Base-by-base conservation (phyloP, 2,329 filamentous ascomycete species). In the Bipolaris oryzae region DNA sequence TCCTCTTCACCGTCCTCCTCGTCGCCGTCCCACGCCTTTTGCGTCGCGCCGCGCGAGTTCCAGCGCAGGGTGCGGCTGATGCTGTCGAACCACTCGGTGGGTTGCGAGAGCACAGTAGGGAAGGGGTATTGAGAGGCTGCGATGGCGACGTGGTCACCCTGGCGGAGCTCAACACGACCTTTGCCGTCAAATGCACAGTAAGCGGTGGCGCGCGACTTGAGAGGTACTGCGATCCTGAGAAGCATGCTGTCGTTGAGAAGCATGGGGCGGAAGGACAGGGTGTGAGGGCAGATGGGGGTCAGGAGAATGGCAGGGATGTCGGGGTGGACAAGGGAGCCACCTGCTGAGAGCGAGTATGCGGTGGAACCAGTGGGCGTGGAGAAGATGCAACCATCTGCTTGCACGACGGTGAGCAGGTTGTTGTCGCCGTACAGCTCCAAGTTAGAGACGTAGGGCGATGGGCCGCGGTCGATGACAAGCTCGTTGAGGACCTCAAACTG, bases 171-270 rank as follows among this genome's bases (percentile, higher is more conserved):
- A 41, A 99, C 86, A 48, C 95, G 92, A 53, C 92, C 93, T 77
- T 98, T 99, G 76, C 95, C 95, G 74, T 99, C 95, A 74, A 99
- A 99, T 38, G 92, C 92, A 74, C 94, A 97, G 81, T 97, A 97
- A 1, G 95, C 95, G 0, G 92, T 96, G 15, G 93, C 94, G 44
- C 95, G 90, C 37, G 91, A 96, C 70, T 89, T 87, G 61, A 85
- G 84, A 0, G 95, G 95, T 11, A 99, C 88, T 5, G 90, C 89
- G 50, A 99, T 91, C 48, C 93, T 91, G 58, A 99, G 86, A 15
- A 93, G 88, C 83, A 97, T 91, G 53, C 91, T 95, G 79, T 99
- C 95, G 46, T 92, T 96, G 46, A 99, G 86, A 7, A 99, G 90
- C 95, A 99, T 98, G 33, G 95, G 95, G 9, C 95, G 87, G 85